phyloP scores from a whole-genome alignment of 2,329 filamentous ascomycete species.

The Endoconidiophora polonica region DNA sequence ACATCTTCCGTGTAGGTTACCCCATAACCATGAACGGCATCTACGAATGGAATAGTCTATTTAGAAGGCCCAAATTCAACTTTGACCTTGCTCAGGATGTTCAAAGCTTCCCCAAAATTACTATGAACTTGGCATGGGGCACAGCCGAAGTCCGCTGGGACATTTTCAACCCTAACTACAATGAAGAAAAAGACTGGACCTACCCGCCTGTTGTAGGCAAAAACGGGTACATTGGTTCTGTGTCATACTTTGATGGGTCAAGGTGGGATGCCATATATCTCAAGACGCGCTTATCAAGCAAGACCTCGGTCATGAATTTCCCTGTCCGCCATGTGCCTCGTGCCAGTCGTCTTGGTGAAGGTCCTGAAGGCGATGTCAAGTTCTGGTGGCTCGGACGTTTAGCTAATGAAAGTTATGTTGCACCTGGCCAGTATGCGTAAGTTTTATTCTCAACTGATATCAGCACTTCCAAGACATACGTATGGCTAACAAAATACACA shows the following conservation, averaged over 20 bases:
- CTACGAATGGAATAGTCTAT: neutral
- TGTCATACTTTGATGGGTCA: too few species aligned
- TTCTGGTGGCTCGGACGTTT: slow-evolving; percentile 19
- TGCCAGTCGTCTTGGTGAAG: too few species aligned
- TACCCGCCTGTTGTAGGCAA: slow-evolving; percentile 25
- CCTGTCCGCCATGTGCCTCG: too few species aligned
- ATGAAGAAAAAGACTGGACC: slow-evolving; percentile 16
- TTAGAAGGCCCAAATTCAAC: neutral
- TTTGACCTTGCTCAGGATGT: slow-evolving; percentile 10
- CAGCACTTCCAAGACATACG: neutral
- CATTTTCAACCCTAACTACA: slow-evolving; percentile 25
- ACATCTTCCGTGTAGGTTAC: slow-evolving; percentile 5
- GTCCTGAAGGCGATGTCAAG: neutral
- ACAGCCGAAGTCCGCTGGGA: slow-evolving; percentile 24
- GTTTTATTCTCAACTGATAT: neutral
- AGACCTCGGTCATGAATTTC: too few species aligned
- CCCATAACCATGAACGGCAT: neutral
- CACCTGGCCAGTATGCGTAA: slow-evolving; percentile 16
- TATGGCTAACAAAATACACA: neutral
- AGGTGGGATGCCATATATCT: slow-evolving; percentile 14
- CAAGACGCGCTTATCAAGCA: slow-evolving; percentile 6
- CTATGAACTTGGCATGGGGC: slow-evolving; percentile 19
- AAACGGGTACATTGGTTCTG: slow-evolving; percentile 23
- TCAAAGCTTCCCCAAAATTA: slow-evolving; percentile 15
- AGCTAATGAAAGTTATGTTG: slow-evolving; percentile 17